These are phyloP conservation scores for Pholiota microspora DNA, from an alignment of 768 basidiomycete genomes.

Conservation along the genomic window DNA sequence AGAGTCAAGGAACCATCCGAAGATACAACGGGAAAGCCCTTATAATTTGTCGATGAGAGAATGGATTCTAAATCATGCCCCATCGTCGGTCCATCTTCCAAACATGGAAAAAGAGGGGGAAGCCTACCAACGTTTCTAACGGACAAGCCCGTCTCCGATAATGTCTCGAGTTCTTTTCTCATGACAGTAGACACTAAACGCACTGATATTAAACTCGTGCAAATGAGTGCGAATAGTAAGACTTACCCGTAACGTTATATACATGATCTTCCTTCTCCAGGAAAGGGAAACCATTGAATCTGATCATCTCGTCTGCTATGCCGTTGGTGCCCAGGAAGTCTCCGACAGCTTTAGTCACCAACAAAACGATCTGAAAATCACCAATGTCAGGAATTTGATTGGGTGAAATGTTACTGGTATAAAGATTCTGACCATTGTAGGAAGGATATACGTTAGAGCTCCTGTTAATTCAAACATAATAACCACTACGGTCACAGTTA, in stretches of 20 bases:
- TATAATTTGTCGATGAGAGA: constrained; percentile 70
- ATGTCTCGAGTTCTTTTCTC: constrained; percentile 73
- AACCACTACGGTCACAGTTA: constrained; percentile 97
- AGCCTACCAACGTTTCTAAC: constrained; percentile 77
- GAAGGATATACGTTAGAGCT: constrained; percentile 93
- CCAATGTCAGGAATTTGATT: constrained; percentile 14
- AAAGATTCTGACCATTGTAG: constrained; percentile 76
- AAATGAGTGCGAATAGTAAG: constrained; percentile 1
- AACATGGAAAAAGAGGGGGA: neutral
- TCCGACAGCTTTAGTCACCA: constrained; percentile 96
- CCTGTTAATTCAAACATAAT: constrained; percentile 99
- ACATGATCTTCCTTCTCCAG: constrained; percentile 94
- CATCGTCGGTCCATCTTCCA: neutral
- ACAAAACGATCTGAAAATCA: constrained; percentile 75
- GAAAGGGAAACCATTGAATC: constrained; percentile 96
- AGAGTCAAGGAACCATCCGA: constrained; percentile 58
- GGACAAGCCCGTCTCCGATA: constrained; percentile 74
- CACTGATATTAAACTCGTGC: constrained; percentile 6
- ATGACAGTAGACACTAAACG: constrained; percentile 87
- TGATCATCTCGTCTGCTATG: constrained; percentile 96
- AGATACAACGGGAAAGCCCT: constrained; percentile 90
- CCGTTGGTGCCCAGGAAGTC: constrained; percentile 92
- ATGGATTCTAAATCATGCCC: constrained; percentile 51
- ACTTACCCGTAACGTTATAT: constrained; percentile 84
- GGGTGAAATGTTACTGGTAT: neutral